Evolutionary conservation across 768 basidiomycete genomes (phyloP).

Genomic region (Tricholoma furcatifolium): DNA sequence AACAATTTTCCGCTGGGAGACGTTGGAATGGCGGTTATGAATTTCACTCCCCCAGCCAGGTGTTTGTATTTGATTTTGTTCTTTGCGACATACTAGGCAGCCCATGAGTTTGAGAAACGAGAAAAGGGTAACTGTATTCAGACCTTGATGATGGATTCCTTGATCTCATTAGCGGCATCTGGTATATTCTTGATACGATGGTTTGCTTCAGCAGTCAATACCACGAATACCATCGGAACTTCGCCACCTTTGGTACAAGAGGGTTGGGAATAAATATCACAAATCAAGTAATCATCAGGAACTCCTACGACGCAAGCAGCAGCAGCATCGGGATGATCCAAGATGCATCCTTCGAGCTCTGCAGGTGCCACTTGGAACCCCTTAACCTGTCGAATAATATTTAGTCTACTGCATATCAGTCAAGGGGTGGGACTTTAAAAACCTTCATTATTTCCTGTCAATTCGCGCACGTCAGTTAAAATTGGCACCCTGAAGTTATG

Average conservation of each 20-base stretch:
- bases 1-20: constrained; percentile 63
- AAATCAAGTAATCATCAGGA: constrained; percentile 52
- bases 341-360: constrained; percentile 66
- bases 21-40: constrained; percentile 54
- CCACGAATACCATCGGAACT: constrained; percentile 68
- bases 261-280: constrained; percentile 4
- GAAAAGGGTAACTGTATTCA: background rate
- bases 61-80: constrained; percentile 60
- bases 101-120: background rate
- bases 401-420: constrained; percentile 9
- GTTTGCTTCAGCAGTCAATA: constrained; percentile 43
- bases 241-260: constrained; percentile 46
- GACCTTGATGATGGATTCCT: constrained; percentile 49
- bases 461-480: background rate
- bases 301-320: constrained; percentile 66
- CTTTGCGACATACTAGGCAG: constrained; percentile 47
- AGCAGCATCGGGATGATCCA: constrained; percentile 57
- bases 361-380: constrained; percentile 79
- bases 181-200: constrained; percentile 29
- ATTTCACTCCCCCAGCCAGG: constrained; percentile 57
- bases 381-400: constrained; percentile 53
- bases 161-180: constrained; percentile 31
- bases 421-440: constrained; percentile 18
- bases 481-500: background rate
- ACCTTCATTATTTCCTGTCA: constrained; percentile 49